Evolutionary conservation across 1,284 basidiomycete species (phyloP).

Genomic region (Ceratorhiza oryzae-sativae): DNA sequence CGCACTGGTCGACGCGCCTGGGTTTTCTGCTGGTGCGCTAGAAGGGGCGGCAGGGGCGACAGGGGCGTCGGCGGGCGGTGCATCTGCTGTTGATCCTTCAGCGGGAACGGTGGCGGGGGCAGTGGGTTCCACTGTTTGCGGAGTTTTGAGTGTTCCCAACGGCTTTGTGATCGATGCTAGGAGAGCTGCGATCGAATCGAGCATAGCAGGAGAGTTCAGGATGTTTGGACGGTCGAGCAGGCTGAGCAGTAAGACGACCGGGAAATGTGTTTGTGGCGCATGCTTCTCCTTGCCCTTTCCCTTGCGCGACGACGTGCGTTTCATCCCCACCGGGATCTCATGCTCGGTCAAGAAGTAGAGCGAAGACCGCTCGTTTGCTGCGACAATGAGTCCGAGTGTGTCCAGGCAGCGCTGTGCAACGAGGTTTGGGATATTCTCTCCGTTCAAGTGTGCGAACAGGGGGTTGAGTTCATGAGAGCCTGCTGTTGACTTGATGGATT

Average conservation of each 20-base stretch:
- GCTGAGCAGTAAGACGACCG: constrained; percentile 85
- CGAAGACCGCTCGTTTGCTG: constrained; percentile 80
- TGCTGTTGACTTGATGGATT: constrained; percentile 65
- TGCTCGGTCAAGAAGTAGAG: constrained; percentile 95
- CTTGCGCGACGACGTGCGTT: constrained; percentile 74
- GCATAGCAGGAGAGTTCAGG: constrained; percentile 84
- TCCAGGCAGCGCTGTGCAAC: constrained; percentile 93
- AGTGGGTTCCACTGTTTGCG: constrained; percentile 46
- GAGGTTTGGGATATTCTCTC: constrained; percentile 86
- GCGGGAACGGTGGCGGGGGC: constrained; percentile 21
- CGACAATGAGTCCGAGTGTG: constrained; percentile 84
- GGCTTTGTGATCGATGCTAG: constrained; percentile 88
- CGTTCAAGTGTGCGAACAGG: constrained; percentile 70
- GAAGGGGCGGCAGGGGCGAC: constrained; percentile 25
- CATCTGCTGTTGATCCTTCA: neutral
- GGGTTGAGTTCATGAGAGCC: constrained; percentile 51
- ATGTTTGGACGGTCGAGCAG: constrained; percentile 85
- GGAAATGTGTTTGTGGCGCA: constrained; percentile 81
- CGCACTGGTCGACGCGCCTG: neutral
- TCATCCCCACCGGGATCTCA: constrained; percentile 79
- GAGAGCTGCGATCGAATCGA: constrained; percentile 88
- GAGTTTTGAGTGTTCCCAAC: constrained; percentile 64
- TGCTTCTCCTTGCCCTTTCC: constrained; percentile 93
- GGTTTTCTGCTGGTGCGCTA: constrained; percentile 6
- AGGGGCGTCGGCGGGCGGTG: constrained; percentile 26